phyloP scores from a whole-genome alignment of 106 monocot genomes.

The Iris macrosiphon region DNA sequence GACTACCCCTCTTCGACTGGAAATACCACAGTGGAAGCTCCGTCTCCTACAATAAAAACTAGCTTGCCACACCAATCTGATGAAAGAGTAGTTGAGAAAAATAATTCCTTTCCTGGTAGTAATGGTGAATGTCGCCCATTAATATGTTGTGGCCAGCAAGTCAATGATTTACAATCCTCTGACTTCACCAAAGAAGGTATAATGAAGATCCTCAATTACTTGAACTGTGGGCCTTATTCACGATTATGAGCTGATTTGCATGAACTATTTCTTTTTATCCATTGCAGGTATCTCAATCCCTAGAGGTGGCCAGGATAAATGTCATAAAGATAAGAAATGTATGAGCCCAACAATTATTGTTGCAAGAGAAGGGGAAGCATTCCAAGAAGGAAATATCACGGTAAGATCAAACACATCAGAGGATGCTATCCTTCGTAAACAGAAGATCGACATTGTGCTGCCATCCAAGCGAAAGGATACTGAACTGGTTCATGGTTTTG shows the following conservation, averaged over 20 bases:
- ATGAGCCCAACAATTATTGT: conserved; percentile 1
- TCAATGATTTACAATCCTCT: background rate
- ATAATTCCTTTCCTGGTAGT: conserved; percentile 1
- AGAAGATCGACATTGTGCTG: background rate
- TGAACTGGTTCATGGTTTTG: conserved; percentile 2
- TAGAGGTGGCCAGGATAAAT: conserved; percentile 4
- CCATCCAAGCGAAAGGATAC: conserved; percentile 5
- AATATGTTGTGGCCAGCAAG: conserved; percentile 4
- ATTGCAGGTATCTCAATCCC: conserved; percentile 12
- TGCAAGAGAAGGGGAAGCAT: background rate
- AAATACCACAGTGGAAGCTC: conserved; percentile 11
- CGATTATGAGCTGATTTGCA: background rate
- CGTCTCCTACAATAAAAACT: conserved; percentile 1
- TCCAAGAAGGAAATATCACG: background rate
- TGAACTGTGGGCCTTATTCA: background rate
- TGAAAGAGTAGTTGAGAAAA: conserved; percentile 2
- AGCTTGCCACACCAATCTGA: conserved; percentile 6
- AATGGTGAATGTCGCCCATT: conserved; percentile 4
- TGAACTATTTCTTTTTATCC: background rate
- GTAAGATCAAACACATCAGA: background rate
- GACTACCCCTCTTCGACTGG: conserved; percentile 4
- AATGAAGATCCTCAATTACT: background rate
- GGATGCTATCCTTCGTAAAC: background rate
- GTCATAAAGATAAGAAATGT: conserved; percentile 1
- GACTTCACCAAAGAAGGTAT: conserved; percentile 20